Conservation (phyloP, 306 rosid genomes). For the Rubus parviflorus region DNA sequence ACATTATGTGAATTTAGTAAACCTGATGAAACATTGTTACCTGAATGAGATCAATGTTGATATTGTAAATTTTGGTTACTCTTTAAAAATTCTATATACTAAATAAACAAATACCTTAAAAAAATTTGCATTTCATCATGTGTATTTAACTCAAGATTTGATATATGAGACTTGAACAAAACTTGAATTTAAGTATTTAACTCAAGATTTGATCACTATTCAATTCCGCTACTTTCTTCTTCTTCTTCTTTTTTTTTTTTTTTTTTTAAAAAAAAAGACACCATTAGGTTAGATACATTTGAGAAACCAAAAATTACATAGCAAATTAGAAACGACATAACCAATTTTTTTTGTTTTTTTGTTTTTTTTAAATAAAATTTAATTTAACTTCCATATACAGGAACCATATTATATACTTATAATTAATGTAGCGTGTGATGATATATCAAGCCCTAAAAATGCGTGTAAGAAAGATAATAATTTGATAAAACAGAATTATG, state of each 20-base stretch:
- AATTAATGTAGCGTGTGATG: constrained; percentile 1
- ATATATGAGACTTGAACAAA: background rate
- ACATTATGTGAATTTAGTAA: background rate
- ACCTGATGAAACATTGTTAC: background rate
- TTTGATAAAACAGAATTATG: background rate
- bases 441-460: constrained; percentile 7
- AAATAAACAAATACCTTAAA: background rate
- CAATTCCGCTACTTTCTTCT: background rate
- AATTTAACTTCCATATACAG: background rate
- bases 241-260: no score
- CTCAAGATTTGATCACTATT: background rate
- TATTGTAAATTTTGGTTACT: background rate
- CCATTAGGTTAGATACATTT: background rate
- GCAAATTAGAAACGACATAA: background rate
- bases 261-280: no score
- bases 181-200: background rate
- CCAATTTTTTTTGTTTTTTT: background rate
- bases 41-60: background rate
- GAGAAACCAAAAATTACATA: background rate
- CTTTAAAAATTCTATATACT: background rate
- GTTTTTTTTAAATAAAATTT: background rate
- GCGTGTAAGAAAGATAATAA: background rate
- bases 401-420: background rate
- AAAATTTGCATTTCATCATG: background rate
- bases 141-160: no score